Base-by-base conservation (phyloP, 192 early-diverging fungal genomes). In the Gaertneriomyces semiglobifer region DNA sequence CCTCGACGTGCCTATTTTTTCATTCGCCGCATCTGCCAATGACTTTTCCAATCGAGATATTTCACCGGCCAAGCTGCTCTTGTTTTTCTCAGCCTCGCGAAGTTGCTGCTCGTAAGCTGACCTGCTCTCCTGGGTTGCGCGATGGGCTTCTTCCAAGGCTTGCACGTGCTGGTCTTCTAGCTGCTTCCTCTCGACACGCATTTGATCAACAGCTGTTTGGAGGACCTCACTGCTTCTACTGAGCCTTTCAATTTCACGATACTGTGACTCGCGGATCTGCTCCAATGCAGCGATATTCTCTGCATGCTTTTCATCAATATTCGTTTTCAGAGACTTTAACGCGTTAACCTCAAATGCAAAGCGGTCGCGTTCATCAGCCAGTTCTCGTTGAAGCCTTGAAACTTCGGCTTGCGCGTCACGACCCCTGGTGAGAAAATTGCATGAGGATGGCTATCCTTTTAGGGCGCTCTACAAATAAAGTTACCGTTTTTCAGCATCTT, bases 231-330 rank as follows among this genome's bases (percentile, higher is more conserved):
- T 44, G 7, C 11, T 58, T 12, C 41, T 42, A 12, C n/a, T 20
- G 3, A 68, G 19, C 20, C 66, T 14, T 14, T 59, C 44, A 16
- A 68, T 58, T 25, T 68, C 66, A 7, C 48, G 58, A 19, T 25
- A 59, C 33, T 68, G 66, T 9, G 57, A 68, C 9, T 39, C 43
- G 20, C 66, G 57, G 52, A 68, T 68, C 42, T 68, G 66, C 46
- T 68, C 66, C 20, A 68, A 60, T 11, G 66, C 66, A 0, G 66
- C 38, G 25, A 68, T 59, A 42, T 68, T 68, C 4, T 68, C 66
- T 5, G 66, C 42, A 44, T 68, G 66, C 11, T 58, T 68, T 14
- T 18, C 11, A 50, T 12, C 48, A 57, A 9, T 12, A 39, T 16
- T 33, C 55, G 18, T 14, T 57, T 39, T 14, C 4, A 16, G 12